These are phyloP conservation scores for Neonectria hederae DNA, from an alignment of 2,329 filamentous ascomycete species.

Conservation along the genomic window DNA sequence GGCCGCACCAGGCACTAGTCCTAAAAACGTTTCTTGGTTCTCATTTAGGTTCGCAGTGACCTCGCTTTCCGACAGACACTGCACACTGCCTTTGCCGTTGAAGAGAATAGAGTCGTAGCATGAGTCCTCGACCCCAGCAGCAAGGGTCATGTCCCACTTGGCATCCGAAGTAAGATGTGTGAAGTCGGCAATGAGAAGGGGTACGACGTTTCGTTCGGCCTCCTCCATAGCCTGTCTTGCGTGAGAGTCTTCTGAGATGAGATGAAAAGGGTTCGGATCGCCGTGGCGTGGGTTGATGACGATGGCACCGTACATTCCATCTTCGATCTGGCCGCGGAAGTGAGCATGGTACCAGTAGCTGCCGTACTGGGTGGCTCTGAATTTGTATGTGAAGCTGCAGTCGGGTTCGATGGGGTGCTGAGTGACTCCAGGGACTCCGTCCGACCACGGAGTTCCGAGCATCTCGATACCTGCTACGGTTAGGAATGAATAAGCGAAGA, in stretches of 20 bases:
- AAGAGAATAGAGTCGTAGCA: constrained; percentile 71
- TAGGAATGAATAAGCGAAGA: background rate
- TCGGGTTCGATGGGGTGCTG: constrained; percentile 62
- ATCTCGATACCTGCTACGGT: constrained; percentile 57
- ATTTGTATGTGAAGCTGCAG: constrained; percentile 61
- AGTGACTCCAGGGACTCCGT: constrained; percentile 66
- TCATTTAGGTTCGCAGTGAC: constrained; percentile 51
- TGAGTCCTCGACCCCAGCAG: constrained; percentile 57
- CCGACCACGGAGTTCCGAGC: constrained; percentile 65
- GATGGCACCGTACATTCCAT: constrained; percentile 68
- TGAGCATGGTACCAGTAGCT: constrained; percentile 72
- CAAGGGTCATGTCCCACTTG: constrained; percentile 54
- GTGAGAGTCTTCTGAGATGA: constrained; percentile 53
- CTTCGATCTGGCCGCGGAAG: constrained; percentile 63
- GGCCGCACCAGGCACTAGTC: constrained; percentile 39
- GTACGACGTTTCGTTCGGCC: constrained; percentile 58
- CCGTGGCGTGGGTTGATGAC: constrained; percentile 53
- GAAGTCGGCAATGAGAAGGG: constrained; percentile 66
- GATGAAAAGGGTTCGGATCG: constrained; percentile 56
- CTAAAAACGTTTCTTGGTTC: constrained; percentile 45
- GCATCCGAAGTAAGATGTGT: constrained; percentile 62
- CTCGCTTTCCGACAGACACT: constrained; percentile 58
- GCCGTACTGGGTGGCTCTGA: constrained; percentile 65
- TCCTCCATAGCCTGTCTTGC: constrained; percentile 54
- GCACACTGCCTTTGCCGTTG: constrained; percentile 67